Conservation (phyloP, 768 basidiomycete species). For the Calocera viscosa region DNA sequence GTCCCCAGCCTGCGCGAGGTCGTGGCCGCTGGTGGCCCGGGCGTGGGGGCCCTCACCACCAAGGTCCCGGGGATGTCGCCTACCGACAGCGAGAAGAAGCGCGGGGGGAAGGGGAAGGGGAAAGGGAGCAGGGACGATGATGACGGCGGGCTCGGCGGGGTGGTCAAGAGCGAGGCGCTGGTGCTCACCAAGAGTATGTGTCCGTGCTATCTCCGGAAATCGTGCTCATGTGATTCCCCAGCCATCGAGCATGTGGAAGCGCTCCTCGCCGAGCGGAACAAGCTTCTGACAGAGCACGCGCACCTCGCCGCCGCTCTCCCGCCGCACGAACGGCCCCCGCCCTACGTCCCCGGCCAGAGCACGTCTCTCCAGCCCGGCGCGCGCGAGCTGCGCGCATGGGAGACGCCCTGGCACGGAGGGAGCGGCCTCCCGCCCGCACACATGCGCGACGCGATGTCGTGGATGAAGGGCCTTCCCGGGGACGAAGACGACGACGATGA, state of each 20-base stretch:
- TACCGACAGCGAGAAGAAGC: constrained; percentile 7
- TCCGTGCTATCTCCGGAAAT: constrained; percentile 11
- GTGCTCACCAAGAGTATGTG: constrained; percentile 75
- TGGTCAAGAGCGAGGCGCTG: constrained; percentile 81
- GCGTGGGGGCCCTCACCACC: constrained; percentile 23
- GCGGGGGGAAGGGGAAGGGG: constrained; percentile 6
- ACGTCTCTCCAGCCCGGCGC: not conserved
- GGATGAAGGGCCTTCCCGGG: constrained; percentile 10
- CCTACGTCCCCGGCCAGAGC: constrained; percentile 24
- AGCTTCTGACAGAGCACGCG: constrained; percentile 46
- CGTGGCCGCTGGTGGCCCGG: constrained; percentile 60
- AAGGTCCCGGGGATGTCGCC: constrained; percentile 9
- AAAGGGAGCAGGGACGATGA: not conserved
- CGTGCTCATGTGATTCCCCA: constrained; percentile 24
- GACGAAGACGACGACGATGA: constrained; percentile 27
- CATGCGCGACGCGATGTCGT: constrained; percentile 8
- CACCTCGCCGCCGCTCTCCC: constrained; percentile 47
- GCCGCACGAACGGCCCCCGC: constrained; percentile 46
- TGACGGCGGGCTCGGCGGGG: constrained; percentile 38
- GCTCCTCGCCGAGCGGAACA: constrained; percentile 47
- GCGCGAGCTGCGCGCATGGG: constrained; percentile 41
- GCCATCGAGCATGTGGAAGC: constrained; percentile 76
- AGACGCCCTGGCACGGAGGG: constrained; percentile 74
- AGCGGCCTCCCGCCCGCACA: constrained; percentile 25
- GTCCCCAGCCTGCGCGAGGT: constrained; percentile 75